Base-by-base conservation (phyloP, 2,329 filamentous ascomycete genomes). In the Monosporascus sp. region DNA sequence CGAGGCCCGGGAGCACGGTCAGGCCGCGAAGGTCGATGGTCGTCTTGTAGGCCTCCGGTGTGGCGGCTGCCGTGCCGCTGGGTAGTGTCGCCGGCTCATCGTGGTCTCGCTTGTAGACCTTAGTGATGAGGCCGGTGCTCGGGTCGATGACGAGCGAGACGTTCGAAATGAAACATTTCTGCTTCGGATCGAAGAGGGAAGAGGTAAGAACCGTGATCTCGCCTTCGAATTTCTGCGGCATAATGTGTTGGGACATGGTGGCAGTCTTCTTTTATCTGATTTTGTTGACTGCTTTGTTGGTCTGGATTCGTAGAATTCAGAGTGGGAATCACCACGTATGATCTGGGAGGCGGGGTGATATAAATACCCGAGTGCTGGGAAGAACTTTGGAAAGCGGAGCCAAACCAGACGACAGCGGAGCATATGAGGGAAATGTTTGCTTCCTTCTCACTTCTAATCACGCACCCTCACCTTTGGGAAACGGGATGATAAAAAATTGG, bases 21-120 rank as follows among this genome's bases (percentile, higher is more conserved):
- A 75, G 72, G 52, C 77, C 76, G 9, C 80, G 74, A n/a, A 84
- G 74, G 54, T 83, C 77, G 57, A 85, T 76, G 41, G 55, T 59
- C 38, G 53, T 54, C 41, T 44, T 44, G 7, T 44, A 11, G 9
- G 31, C 31, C 11, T 35, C 31, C 31, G 31, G 31, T 25, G n/a
- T 11, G 8, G 41, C 14, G 17, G n/a, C 22, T 15, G 39, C 17
- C 9, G n/a, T 11, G 18, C 8, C 8, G 9, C 9, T 5, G 17
- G 39, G 39, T n/a, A 20, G 39, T 11, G 39, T 8, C 17, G 18
- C 51, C 1, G 54, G 52, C 27, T 52, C 50, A 52, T 59, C 48
- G 5, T 56, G 15, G 18, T 52, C 56, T 25, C 57, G 59, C 39
- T 53, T 48, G 50, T 60, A 62, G 9, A 56, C 55, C 27, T 49